phyloP scores from a whole-genome alignment of 2,329 filamentous ascomycete species.

The Hypoxylon rubiginosum region DNA sequence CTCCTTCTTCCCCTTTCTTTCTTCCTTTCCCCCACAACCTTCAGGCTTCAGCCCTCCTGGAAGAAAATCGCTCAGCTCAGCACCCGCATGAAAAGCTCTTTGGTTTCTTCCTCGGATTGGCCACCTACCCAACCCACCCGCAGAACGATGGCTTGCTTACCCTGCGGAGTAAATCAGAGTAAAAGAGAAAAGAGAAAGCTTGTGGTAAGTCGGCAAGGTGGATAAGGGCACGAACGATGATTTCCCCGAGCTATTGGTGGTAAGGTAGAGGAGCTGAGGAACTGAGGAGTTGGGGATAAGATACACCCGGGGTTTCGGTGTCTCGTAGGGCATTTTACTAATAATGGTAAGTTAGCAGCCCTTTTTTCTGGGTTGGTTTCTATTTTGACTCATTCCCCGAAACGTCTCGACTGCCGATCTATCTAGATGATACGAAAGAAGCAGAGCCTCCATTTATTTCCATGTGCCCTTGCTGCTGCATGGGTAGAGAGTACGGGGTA shows the following conservation, averaged over 20 bases:
- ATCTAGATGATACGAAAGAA: conserved; percentile 14
- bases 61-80: conserved; percentile 10
- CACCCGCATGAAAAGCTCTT: conserved; percentile 17
- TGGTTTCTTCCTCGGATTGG: neutral
- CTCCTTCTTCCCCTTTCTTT: neutral
- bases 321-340: neutral
- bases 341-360: neutral
- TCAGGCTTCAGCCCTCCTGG: neutral
- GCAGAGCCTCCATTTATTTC: conserved; percentile 23
- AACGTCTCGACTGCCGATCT: neutral
- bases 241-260: neutral
- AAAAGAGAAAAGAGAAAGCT: neutral
- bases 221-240: neutral
- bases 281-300: neutral
- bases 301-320: conserved; percentile 3
- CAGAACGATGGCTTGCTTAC: conserved; percentile 17
- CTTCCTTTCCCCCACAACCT: neutral
- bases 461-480: conserved; percentile 4
- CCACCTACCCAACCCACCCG: neutral
- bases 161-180: conserved; percentile 1
- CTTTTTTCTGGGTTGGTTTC: neutral
- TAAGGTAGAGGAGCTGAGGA: neutral
- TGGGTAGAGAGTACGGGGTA: neutral
- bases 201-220: neutral
- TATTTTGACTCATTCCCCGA: conserved; percentile 1